A percentile compares a stretch with the other conserved stretches of the same genome.
phyloP scores from a whole-genome alignment of 2,329 filamentous ascomycete species.

The Diatrype stigma region DNA sequence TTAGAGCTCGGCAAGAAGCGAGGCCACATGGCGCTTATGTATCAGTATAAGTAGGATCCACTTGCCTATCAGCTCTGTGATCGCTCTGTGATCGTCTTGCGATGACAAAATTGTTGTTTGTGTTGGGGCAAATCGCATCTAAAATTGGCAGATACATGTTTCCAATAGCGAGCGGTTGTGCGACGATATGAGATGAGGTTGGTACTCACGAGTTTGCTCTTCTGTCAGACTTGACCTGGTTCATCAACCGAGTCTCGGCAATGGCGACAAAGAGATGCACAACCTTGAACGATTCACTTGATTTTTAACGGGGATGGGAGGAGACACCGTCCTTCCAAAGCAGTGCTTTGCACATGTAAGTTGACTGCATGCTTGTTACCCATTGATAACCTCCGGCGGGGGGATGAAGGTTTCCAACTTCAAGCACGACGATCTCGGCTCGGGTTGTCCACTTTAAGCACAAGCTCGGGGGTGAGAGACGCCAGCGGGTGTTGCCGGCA shows the following conservation, averaged over 20 bases:
- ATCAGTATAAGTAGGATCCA: no score
- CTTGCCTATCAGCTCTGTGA: no score
- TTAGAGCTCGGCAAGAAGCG: no score
- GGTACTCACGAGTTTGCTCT: background rate
- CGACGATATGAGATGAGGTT: background rate
- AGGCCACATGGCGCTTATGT: no score
- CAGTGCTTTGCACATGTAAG: no score
- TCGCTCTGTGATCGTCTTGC: no score
- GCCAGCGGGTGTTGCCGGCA: constrained; percentile 40
- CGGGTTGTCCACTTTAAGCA: constrained; percentile 10
- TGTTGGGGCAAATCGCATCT: background rate
- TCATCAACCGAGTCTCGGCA: background rate
- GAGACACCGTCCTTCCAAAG: no score
- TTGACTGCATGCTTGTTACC: no score
- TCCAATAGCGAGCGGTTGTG: background rate
- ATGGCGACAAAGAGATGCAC: no score
- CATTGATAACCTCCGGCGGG: background rate
- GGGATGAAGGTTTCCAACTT: no score
- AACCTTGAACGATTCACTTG: no score
- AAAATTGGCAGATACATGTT: background rate
- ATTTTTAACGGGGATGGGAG: background rate
- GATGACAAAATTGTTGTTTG: background rate
- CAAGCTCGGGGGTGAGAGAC: constrained; percentile 36
- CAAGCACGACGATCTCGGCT: no score
- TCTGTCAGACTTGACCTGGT: background rate